phyloP scores from a whole-genome alignment of 2,329 filamentous ascomycete species.

The Aspergillus felis region DNA sequence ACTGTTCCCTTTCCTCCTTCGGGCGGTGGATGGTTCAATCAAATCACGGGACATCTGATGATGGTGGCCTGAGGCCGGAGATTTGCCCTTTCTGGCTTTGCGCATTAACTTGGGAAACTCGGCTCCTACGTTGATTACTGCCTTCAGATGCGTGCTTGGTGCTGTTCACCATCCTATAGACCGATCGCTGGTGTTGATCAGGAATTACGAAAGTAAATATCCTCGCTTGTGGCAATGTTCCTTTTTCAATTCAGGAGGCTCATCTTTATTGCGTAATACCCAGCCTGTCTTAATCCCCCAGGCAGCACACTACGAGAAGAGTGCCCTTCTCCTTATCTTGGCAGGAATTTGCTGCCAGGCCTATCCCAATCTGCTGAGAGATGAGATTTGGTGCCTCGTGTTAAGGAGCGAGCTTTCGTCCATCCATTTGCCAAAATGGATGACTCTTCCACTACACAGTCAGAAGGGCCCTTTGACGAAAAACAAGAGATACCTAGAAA shows the following conservation, averaged over 20 bases:
- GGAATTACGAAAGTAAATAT: not conserved
- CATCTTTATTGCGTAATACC: not conserved
- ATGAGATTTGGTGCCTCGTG: not conserved
- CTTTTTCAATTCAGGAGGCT: not conserved
- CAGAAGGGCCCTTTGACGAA: not conserved
- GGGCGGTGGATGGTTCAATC: slow-evolving; percentile 9
- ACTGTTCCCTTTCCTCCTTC: slow-evolving; percentile 1
- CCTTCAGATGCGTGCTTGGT: not conserved
- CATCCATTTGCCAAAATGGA: not conserved
- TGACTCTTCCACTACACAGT: not conserved
- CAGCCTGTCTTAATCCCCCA: not conserved
- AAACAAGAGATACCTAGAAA: not conserved
- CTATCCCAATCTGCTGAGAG: not conserved
- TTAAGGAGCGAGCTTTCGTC: not conserved
- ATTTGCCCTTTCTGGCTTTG: not conserved
- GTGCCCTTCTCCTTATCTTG: not conserved
- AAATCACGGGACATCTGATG: slow-evolving; percentile 12
- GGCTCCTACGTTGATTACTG: not conserved
- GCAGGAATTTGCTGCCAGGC: not conserved
- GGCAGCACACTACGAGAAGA: not conserved
- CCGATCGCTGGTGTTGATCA: not conserved
- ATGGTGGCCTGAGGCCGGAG: slow-evolving; percentile 11
- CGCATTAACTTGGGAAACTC: not conserved
- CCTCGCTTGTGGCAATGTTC: not conserved
- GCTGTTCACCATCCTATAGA: not conserved